These are phyloP conservation scores for Clausena lansium DNA, from an alignment of 345 rosid genomes.

Conservation along the genomic window DNA sequence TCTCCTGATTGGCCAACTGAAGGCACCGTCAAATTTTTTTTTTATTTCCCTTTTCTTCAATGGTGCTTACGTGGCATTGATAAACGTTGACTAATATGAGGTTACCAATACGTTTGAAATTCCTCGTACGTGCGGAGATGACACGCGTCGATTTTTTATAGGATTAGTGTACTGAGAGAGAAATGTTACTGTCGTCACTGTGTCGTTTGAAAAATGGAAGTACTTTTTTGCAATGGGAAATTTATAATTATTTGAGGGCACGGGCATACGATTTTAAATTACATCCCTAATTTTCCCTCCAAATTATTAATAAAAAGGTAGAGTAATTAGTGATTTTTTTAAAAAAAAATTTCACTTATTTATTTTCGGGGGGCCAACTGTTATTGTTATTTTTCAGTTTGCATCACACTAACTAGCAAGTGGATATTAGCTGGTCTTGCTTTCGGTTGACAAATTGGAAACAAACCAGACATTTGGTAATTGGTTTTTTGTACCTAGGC, in stretches of 20 bases:
- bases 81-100: conserved; percentile 20
- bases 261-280: background rate
- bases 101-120: conserved; percentile 31
- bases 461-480: background rate
- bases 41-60: background rate
- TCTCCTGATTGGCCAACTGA: background rate
- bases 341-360: background rate
- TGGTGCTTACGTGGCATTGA: conserved; percentile 21
- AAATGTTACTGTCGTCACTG: conserved; percentile 11
- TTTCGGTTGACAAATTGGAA: background rate
- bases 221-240: background rate
- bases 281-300: background rate
- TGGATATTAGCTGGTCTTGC: background rate
- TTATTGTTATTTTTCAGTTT: background rate
- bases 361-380: background rate
- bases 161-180: background rate
- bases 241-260: background rate
- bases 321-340: no score
- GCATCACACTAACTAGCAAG: background rate
- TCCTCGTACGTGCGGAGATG: conserved; percentile 1
- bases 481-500: background rate
- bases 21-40: background rate
- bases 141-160: conserved; percentile 15
- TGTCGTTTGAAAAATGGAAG: background rate
- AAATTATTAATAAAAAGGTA: background rate